phyloP scores from a whole-genome alignment of 2,329 filamentous ascomycete genomes.

The Biscogniauxia sp. region DNA sequence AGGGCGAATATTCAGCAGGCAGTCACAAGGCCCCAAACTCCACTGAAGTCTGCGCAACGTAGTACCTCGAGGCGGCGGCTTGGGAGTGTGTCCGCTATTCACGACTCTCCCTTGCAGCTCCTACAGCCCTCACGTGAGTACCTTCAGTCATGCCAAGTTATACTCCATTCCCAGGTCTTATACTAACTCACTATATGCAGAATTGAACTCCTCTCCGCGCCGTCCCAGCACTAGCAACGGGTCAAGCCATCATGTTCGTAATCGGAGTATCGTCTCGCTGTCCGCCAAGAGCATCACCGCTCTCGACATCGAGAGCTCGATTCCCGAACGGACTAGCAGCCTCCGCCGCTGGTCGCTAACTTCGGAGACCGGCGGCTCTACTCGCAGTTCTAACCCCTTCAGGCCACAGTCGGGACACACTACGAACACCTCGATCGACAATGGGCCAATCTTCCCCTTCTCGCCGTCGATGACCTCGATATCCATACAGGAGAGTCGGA shows the following conservation, averaged over 20 bases:
- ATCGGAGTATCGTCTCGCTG: conserved; percentile 25
- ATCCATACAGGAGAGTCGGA: conserved; percentile 12
- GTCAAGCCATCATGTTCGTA: conserved; percentile 15
- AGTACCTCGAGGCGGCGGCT: conserved; percentile 17
- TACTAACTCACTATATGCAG: conserved; percentile 19
- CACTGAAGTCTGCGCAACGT: conserved; percentile 10
- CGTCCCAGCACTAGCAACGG: conserved; percentile 11
- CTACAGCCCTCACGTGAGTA: conserved; percentile 24
- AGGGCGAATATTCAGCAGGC: conserved; percentile 14
- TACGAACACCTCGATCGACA: conserved; percentile 44
- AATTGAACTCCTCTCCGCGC: conserved; percentile 10
- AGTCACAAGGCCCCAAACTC: conserved; percentile 10
- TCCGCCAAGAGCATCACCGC: conserved; percentile 25
- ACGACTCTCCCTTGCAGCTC: conserved; percentile 18
- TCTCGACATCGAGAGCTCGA: conserved; percentile 36
- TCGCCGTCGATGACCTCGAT: conserved; percentile 14
- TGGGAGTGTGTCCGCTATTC: conserved; percentile 21
- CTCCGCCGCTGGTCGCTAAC: conserved; percentile 41
- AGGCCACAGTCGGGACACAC: conserved; percentile 44
- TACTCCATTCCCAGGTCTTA: background rate
- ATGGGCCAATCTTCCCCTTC: conserved; percentile 24
- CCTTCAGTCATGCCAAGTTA: conserved; percentile 10
- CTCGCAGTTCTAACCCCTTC: conserved; percentile 40
- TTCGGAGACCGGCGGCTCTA: conserved; percentile 42
- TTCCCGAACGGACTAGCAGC: conserved; percentile 37